Percentiles rank a stretch among this genome's conserved stretches.
Evolutionary conservation across 2,329 filamentous ascomycete species (phyloP).

Genomic region (Pseudocercospora fuligena): DNA sequence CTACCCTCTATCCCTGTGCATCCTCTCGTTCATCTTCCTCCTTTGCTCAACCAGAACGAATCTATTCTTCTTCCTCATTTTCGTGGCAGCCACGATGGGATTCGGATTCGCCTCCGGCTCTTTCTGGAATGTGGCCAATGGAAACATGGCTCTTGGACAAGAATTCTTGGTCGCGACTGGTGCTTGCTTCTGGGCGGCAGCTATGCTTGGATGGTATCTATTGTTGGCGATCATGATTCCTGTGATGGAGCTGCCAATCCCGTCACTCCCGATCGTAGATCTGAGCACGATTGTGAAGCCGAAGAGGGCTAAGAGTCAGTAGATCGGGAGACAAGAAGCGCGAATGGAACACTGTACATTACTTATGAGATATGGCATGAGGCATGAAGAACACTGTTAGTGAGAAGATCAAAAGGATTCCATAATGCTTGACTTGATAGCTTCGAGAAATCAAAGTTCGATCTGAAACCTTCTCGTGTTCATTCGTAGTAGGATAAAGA

Average conservation of each 20-base stretch:
- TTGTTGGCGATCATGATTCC: conserved; percentile 28
- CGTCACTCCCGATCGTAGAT: conserved; percentile 26
- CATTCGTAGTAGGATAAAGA: not conserved
- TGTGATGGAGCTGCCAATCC: conserved; percentile 30
- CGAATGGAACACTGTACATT: not conserved
- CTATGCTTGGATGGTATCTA: conserved; percentile 31
- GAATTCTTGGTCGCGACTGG: conserved; percentile 26
- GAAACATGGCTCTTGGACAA: conserved; percentile 16
- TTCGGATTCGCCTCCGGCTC: conserved; percentile 26
- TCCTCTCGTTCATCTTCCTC: conserved; percentile 36
- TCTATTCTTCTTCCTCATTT: conserved; percentile 31
- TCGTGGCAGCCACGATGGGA: conserved; percentile 31
- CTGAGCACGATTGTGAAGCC: conserved; percentile 25
- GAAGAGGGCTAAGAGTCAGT: conserved; percentile 18
- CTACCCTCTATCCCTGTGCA: conserved; percentile 29
- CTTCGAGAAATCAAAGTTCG: not conserved
- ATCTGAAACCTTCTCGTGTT: not conserved
- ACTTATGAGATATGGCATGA: not conserved
- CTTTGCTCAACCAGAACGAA: conserved; percentile 30
- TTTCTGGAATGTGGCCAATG: conserved; percentile 22
- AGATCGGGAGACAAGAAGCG: not conserved
- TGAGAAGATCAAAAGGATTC: not conserved
- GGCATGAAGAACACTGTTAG: not conserved
- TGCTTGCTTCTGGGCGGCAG: conserved; percentile 28
- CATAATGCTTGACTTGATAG: not conserved